A percentile compares a stretch with the other conserved stretches of the same genome.
Conservation (phyloP, 2,329 filamentous ascomycete genomes). For the Fusarium sp. region DNA sequence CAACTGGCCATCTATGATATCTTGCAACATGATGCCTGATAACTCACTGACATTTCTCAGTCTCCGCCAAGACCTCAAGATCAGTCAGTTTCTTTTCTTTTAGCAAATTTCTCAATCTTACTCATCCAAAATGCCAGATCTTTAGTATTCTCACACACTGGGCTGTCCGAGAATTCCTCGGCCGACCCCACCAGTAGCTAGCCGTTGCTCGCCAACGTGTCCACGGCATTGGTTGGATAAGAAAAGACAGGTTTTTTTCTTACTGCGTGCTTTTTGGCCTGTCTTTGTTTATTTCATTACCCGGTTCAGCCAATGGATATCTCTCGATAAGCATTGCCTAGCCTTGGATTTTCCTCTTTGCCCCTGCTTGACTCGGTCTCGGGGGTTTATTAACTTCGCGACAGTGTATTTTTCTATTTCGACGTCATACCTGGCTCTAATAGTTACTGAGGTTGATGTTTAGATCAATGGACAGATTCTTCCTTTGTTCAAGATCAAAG, state of each 20-base stretch:
- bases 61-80: not conserved
- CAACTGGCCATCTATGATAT: constrained; percentile 6
- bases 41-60: constrained; percentile 18
- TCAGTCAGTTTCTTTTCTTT: constrained; percentile 24
- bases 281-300: constrained; percentile 16
- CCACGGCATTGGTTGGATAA: constrained; percentile 35
- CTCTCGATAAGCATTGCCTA: constrained; percentile 27
- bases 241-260: constrained; percentile 25
- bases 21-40: constrained; percentile 13
- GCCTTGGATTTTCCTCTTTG: not conserved
- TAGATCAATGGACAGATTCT: not conserved
- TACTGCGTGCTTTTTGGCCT: constrained; percentile 14
- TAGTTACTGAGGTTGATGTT: not conserved
- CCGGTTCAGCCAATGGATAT: constrained; percentile 26
- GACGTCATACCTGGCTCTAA: constrained; percentile 23
- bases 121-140: constrained; percentile 22
- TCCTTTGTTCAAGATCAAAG: not conserved
- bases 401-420: not conserved
- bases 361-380: constrained; percentile 13
- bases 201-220: constrained; percentile 40
- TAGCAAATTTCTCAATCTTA: not conserved
- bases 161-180: constrained; percentile 40
- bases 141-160: constrained; percentile 10
- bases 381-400: constrained; percentile 11
- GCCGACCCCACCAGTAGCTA: constrained; percentile 42